Evolutionary conservation across 805 yeast genomes (phyloP), one percentile per base, ranked within the genome.

Genomic region (Teunomyces gatunensis): DNA sequence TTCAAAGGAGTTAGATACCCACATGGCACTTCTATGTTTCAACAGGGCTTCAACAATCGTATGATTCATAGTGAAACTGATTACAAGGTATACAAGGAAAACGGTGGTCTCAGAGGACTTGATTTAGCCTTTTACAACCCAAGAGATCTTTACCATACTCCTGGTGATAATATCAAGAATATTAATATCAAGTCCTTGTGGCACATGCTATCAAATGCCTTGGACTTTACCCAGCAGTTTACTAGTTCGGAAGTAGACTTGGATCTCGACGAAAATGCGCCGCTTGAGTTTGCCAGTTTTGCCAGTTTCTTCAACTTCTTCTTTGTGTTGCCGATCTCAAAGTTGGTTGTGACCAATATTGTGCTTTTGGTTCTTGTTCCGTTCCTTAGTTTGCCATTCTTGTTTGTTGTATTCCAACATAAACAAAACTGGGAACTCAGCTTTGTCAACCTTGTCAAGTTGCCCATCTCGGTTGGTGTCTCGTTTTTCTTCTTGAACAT

Each of bases 71-170:
- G 95, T 54, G 92, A 89, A 65, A 91, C 97, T 1, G 97, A 91
- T 61, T 91, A 85, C 64, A 79, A 81, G 52, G 81, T 89, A 3
- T 91, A 89, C 61, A 64, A 68, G 39, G 75, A 77, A 46, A 67
- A 77, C 43, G 96, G 94, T 0, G 64, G 64, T 1, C 61, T 89
- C 44, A 75, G 96, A 53, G 97, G 97, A 9, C 75, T 90, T 59
- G 97, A 91, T 65, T 79, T 91, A 56, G 96, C 97, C 1, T 91
- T 91, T 63, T 89, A 80, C 63, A 85, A 82, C 57, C 96, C 96
- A 20, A 77, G 97, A 58, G 80, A 87, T 44, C 65, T 87, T 36
- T 91, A 91, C 57, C 97, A 91, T 60, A 91, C 97, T 1, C 67
- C 71, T 12, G 73, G 80, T 40, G 97, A 91, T 64, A 79, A 79